Base-by-base conservation (phyloP, 306 rosid species). In the Mimosa pudica region DNA sequence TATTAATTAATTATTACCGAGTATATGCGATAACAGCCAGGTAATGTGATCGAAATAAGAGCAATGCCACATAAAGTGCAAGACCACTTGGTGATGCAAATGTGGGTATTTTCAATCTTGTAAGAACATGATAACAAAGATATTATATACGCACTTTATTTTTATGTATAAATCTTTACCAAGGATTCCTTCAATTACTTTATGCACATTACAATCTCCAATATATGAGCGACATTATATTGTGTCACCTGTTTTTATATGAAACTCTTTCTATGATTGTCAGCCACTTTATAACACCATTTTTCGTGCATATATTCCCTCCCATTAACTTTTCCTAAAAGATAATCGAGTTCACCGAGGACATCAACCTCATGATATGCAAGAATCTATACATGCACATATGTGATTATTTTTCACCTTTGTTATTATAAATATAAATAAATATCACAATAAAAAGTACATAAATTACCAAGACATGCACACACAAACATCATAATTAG, bases 231-330 rank as follows among this genome's bases (percentile, higher is more conserved):
- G 85, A 63, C 58, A 70, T 6, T 66, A 58, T 70, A 64, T 61
- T 30, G 45, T 35, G 55, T 71, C 79, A 79, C 75, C 79, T 70
- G 67, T 45, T 45, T 61, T 61, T 83, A 2, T 44, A 44, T 68
- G 73, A 83, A 85, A 82, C 87, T 82, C 81, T 84, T 88, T 85
- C 84, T 84, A 80, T 71, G 73, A 44, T 58, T 71, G 86, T 87
- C 84, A 87, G 83, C 63, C 83, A 88, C 91, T 86, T 87, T 83
- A 82, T 20, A 77, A 73, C 30, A 82, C 77, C 62, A 82, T 77
- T 86, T 74, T 79, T 57, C 11, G 69, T 79, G 90, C 88, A 91
- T 88, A 89, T 89, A 91, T 91, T 89, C 96, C 87, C 82, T 77
- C 81, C 75, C 48, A 74, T 70, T 82, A 79, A 82, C 87, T 88